These are phyloP conservation scores for Beta macrorhiza DNA, from an alignment of 179 eudicot genomes.

Conservation along the genomic window DNA sequence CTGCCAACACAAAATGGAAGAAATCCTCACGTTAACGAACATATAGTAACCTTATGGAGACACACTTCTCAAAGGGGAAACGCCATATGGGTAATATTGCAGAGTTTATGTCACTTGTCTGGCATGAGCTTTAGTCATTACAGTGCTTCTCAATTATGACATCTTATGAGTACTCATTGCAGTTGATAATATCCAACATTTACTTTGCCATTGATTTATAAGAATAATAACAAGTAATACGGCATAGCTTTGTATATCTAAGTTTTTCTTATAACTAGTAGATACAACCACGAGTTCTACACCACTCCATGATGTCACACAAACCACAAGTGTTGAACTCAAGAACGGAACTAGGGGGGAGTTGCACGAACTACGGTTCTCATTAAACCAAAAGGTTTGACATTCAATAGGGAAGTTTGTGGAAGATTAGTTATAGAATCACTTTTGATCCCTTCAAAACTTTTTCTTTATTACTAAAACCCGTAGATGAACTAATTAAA, in stretches of 20 bases:
- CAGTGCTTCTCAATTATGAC: neutral
- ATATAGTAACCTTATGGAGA: neutral
- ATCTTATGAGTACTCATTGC: neutral
- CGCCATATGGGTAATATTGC: neutral
- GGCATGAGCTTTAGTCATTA: neutral
- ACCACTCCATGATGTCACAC: neutral
- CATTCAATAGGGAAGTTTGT: no score
- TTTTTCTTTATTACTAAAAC: neutral
- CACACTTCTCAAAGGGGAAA: neutral
- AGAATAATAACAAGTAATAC: neutral
- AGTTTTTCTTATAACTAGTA: neutral
- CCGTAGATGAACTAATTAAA: neutral
- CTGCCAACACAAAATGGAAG: constrained; percentile 29
- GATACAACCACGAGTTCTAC: neutral
- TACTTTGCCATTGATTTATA: neutral
- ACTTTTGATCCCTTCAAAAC: no score
- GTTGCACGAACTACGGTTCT: neutral
- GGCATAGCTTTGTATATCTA: neutral
- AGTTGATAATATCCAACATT: neutral
- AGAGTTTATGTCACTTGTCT: neutral
- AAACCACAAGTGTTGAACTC: neutral
- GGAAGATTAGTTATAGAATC: no score
- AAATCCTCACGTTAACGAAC: neutral
- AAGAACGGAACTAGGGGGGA: neutral
- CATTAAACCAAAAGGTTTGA: no score